Conservation (phyloP, 2,329 filamentous ascomycete genomes). For the Zymoseptoria brevis region DNA sequence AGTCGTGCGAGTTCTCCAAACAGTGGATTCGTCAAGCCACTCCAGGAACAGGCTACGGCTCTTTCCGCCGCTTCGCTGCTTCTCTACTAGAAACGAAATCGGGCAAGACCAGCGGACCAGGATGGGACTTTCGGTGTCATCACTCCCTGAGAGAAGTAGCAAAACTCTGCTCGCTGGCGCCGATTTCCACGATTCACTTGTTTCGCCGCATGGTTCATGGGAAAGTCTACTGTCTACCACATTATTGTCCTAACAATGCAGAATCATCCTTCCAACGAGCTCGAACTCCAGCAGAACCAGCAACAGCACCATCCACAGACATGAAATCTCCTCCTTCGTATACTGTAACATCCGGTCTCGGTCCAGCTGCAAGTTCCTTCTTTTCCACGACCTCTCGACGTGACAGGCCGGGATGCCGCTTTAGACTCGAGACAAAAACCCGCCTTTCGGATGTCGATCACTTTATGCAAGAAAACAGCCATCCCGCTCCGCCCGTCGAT, state of each 20-base stretch:
- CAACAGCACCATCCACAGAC: neutral
- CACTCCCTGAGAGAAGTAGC: neutral
- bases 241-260: neutral
- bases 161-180: neutral
- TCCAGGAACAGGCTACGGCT: neutral
- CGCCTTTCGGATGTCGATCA: neutral
- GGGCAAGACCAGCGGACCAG: neutral
- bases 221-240: neutral
- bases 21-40: neutral
- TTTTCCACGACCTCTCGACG: neutral
- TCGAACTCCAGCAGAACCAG: neutral
- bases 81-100: neutral
- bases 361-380: neutral
- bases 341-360: neutral
- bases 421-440: neutral
- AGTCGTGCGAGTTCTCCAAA: neutral
- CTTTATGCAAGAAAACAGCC: neutral
- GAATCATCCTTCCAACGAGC: neutral
- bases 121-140: neutral
- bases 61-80: neutral
- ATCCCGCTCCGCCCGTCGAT: neutral
- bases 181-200: neutral
- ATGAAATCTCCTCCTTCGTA: neutral
- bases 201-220: neutral
- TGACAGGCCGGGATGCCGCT: neutral